Evolutionary conservation across 2,329 filamentous ascomycete genomes (phyloP).

Genomic region (Penicillium sp.): DNA sequence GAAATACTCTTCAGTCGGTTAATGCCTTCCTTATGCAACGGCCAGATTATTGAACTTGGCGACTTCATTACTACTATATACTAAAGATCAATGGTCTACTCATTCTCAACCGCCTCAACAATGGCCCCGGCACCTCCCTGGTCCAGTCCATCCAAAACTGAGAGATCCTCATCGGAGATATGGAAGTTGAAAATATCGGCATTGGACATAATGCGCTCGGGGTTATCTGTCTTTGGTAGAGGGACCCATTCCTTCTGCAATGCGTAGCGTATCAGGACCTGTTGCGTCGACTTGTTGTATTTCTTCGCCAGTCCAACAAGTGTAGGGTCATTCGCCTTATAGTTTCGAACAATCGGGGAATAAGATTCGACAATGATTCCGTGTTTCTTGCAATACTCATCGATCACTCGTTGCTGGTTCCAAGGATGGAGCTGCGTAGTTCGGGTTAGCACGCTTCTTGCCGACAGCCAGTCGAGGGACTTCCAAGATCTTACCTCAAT

Average conservation of each 20-base stretch:
- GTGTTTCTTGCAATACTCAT: constrained; percentile 59
- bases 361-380: constrained; percentile 61
- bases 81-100: constrained; percentile 32
- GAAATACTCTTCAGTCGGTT: constrained; percentile 85
- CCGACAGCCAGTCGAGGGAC: background rate
- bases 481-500: constrained; percentile 63
- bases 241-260: constrained; percentile 78
- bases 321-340: constrained; percentile 71
- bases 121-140: constrained; percentile 54
- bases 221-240: constrained; percentile 74
- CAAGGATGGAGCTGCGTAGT: constrained; percentile 69
- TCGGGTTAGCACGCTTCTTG: constrained; percentile 22
- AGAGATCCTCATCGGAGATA: constrained; percentile 63
- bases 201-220: constrained; percentile 70
- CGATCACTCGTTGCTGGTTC: constrained; percentile 67
- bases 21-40: constrained; percentile 82
- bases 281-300: constrained; percentile 73
- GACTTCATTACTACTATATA: constrained; percentile 14
- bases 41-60: constrained; percentile 38
- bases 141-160: constrained; percentile 56
- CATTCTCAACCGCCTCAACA: constrained; percentile 53
- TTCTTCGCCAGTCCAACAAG: constrained; percentile 71
- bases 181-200: constrained; percentile 66
- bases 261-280: constrained; percentile 80
- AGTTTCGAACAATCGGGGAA: constrained; percentile 64